Base-by-base conservation (phyloP, 192 early-diverging fungal species). In the Allomyces arbusculus region DNA sequence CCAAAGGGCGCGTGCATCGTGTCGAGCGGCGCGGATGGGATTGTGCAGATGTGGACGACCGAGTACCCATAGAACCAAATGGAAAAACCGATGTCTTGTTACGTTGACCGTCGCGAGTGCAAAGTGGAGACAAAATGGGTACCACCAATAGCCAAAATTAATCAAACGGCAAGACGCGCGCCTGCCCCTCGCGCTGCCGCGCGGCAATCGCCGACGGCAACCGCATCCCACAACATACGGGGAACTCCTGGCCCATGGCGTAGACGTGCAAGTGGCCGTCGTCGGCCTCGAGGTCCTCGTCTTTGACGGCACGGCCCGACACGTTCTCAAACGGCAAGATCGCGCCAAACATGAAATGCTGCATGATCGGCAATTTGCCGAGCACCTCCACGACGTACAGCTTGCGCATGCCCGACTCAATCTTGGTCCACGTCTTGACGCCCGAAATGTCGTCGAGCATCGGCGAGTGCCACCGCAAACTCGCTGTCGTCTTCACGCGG, bases 311-410 rank as follows among this genome's bases (percentile, higher is more conserved):
- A 16, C 50, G 50, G 50, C 50, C 50, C 62, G 62, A 62, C 24
- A 43, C 25, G 23, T 73, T 61, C 50, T 80, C 75, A 71, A 97
- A 95, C 43, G 82, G 77, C 25, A 95, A 65, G 23, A 94, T 69
- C 19, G 78, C 73, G 19, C 94, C 95, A 82, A 98, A 98, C 64
- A 87, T 76, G 72, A 94, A 88, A 68, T 98, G 95, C 76, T 98
- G 95, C 75, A 96, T 91, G 23, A 98, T 91, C 3, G 95, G 95
- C 44, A 95, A 81, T 73, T 98, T 98, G 33, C 84, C 84, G 20
- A 91, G 72, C 1, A 90, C 95, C 65, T 98, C 93, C 0, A 86
- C 92, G 22, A 80, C 72, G 81, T 90, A 96, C 92, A 96, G 95
- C 72, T 95, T 98, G 61, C 87, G 69, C 85, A 96, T 85, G 12